Base-by-base conservation (phyloP, 2,329 filamentous ascomycete species). In the Cladosporium sphaerospermum region DNA sequence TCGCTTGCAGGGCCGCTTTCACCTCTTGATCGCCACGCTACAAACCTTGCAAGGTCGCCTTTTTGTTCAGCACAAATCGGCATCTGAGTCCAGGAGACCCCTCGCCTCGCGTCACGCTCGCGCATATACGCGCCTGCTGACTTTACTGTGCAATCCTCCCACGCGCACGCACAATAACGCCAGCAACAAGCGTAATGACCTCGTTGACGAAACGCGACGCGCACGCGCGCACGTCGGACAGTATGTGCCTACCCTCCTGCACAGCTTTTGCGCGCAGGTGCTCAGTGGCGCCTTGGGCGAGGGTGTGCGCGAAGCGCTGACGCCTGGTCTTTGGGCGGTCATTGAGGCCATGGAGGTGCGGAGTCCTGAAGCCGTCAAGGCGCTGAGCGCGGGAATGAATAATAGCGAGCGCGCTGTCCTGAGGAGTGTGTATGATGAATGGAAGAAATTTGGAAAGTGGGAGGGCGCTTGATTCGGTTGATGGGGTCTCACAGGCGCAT, bases 101-200 rank as follows among this genome's bases (percentile, higher is more conserved):
- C 61, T 45, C 69, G 69, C 71, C 56, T 36, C 70, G 13, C 67
- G 70, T 14, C 77, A 78, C 54, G 77, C 76, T 2, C 66, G 71
- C 1, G 70, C 75, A 39, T 80, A 77, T 58, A 73, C 78, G 1
- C 76, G 79, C 9, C 68, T 84, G 8, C 72, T 85, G 18, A 77
- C 77, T n/a, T 76, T 79, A 0, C 75, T 85, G 47, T 82, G 79
- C 69, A 80, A 81, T 50, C 82, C 82, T 0, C 81, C 81, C 7
- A 54, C 52, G 56, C 46, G 55, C 56, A 46, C 55, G 54, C 31
- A 57, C 59, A 44, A 66, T 9, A 71, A 70, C 1, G 16, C 36
- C 10, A 36, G 34, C n/a, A 28, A 11, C 40, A 42, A 42, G 16
- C 40, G 19, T 18, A 47, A 37, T 32, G 39, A 43, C 39, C 74